Conservation (phyloP, 164 flowering plant species). For the Umbellularia californica region DNA sequence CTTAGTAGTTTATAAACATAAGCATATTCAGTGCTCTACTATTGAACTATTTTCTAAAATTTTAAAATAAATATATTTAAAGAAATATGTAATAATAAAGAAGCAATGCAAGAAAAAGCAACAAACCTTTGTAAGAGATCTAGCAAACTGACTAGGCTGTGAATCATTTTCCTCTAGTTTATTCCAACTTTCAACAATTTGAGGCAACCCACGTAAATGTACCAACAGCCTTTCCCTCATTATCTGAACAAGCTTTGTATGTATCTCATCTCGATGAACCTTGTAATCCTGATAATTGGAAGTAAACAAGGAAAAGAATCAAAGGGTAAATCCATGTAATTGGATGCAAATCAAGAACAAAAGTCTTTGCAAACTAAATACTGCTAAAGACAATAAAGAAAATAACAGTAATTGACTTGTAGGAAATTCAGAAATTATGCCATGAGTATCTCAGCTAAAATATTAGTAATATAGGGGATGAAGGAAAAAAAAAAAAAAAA, state of each 20-base stretch:
- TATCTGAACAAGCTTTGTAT: constrained; percentile 91
- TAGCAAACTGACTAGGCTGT: constrained; percentile 93
- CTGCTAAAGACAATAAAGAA: background rate
- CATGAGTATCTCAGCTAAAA: background rate
- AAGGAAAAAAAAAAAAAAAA: too few species aligned
- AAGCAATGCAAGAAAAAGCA: background rate
- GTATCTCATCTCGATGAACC: constrained; percentile 93
- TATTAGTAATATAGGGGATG: background rate
- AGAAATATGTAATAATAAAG: background rate
- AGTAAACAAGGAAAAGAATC: background rate
- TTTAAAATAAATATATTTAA: too few species aligned
- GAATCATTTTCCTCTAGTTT: constrained; percentile 71
- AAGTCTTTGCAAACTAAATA: background rate
- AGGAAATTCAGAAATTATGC: background rate
- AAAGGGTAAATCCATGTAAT: background rate
- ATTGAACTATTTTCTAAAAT: too few species aligned
- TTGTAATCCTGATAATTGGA: constrained; percentile 62
- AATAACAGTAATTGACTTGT: background rate
- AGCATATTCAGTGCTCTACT: too few species aligned
- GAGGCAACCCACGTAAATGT: constrained; percentile 84
- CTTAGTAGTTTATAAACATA: too few species aligned
- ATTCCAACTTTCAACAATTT: constrained; percentile 89
- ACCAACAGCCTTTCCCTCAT: constrained; percentile 90
- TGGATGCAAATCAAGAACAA: background rate
- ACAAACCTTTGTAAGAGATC: constrained; percentile 80